Evolutionary conservation across 345 rosid species (phyloP), one percentile per base, ranked within the genome.

Genomic region (Salix suchowensis): DNA sequence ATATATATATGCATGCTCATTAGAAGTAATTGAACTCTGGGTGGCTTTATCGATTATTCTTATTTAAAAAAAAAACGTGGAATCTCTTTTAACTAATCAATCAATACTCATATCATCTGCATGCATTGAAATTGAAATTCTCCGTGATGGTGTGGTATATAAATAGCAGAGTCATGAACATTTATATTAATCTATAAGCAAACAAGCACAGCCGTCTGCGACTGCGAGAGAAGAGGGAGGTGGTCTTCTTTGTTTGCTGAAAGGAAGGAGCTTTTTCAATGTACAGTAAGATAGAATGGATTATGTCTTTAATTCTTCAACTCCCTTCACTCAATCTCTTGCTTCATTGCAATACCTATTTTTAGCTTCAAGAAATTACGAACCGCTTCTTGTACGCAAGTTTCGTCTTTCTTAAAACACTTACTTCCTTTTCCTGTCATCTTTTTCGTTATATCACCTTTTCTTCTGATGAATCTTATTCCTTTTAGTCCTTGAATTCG

Each of bases 361-460:
- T 87, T 85, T 88, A 77, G 84, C 90, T 89, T 90, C 64, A 85
- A 86, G 87, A 79, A 78, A 73, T 82, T 77, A 68, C 86, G 82
- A 88, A 81, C 81, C 92, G 84, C 87, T 86, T 79, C 87, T 83
- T 88, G 69, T 34, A 66, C 32, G 88, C 73, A 90, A 94, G 94
- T 87, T 83, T 91, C 86, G 74, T 50, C 82, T 77, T 83, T 82
- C 80, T 74, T 80, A 62, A 44, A 21, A n/a, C 30, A 9, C 65
- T 4, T 7, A 40, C 32, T 62, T 66, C n/a, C 36, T 48, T 68
- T 67, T 68, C 67, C 3, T 75, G 32, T 28, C 70, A 15, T 64
- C 54, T 32, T 66, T 58, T 68, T 48, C 24, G 3, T 65, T 66
- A 30, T 54, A 50, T 28, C 42, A 24, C 77, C 72, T 48, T 72